Percentiles rank a stretch among this genome's conserved stretches.
These are phyloP conservation scores for Daldinia decipiens DNA, from an alignment of 495 filamentous ascomycete genomes.

Conservation along the genomic window DNA sequence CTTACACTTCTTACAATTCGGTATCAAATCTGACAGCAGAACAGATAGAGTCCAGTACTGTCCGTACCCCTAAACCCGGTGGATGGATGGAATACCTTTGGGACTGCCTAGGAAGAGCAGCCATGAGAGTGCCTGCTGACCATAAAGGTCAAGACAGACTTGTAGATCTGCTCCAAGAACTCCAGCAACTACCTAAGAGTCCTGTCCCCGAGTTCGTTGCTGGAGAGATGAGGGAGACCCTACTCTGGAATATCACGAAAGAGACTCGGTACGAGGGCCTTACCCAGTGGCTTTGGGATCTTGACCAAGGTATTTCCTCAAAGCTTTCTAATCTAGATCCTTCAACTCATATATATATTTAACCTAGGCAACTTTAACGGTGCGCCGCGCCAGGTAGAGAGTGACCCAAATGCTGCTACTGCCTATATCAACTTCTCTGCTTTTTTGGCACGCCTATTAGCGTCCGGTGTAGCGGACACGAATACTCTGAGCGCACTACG, in stretches of 20 bases:
- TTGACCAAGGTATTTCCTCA: not conserved
- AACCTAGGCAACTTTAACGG: not conserved
- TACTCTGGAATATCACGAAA: slow-evolving; percentile 1
- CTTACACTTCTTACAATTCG: not conserved
- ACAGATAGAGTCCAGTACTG: not conserved
- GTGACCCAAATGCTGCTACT: not conserved
- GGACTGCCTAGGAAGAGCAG: slow-evolving; percentile 1
- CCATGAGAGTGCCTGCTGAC: not conserved
- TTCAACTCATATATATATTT: not conserved
- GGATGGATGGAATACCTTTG: slow-evolving; percentile 1
- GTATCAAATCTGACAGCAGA: not conserved
- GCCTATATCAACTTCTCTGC: slow-evolving; percentile 3
- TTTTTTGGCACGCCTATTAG: not conserved
- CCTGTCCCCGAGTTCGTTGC: not conserved
- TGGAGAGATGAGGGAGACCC: not conserved
- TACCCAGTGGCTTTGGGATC: not conserved
- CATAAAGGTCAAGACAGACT: not conserved
- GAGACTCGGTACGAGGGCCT: not conserved
- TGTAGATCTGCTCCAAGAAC: not conserved
- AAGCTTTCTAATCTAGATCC: not conserved
- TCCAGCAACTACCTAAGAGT: not conserved
- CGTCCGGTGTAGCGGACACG: not conserved
- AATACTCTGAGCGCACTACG: not conserved
- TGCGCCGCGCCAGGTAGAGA: not conserved
- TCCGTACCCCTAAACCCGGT: not conserved